phyloP scores from a whole-genome alignment of 1,284 basidiomycete genomes.

The Stereum hirsutum region DNA sequence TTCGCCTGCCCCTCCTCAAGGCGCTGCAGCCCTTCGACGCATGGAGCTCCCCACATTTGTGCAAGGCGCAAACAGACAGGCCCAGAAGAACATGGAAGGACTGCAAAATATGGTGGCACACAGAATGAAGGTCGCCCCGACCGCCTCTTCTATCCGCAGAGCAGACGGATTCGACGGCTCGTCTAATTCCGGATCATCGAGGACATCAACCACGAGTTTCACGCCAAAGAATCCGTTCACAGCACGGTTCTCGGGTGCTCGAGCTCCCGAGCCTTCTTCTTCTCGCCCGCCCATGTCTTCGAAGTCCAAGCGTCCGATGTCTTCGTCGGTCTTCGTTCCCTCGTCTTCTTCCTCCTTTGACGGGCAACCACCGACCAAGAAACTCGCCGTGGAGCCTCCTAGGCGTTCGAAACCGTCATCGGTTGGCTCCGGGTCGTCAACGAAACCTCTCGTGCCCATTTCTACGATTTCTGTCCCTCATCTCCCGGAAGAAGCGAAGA shows the following conservation, averaged over 20 bases:
- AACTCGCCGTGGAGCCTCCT: too few relatives aligned
- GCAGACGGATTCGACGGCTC: slow-evolving; percentile 2
- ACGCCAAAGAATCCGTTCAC: too few relatives aligned
- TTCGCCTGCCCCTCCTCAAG: slow-evolving; percentile 1
- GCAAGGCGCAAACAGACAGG: slow-evolving; percentile 2
- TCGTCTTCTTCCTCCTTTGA: too few relatives aligned
- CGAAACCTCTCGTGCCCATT: slow-evolving; percentile 27
- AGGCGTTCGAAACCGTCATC: too few relatives aligned
- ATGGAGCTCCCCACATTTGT: neutral
- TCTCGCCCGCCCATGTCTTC: too few relatives aligned
- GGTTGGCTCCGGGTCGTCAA: slow-evolving; percentile 5
- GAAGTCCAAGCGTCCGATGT: too few relatives aligned
- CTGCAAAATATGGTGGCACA: slow-evolving; percentile 8
- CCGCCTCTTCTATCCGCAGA: neutral
- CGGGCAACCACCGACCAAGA: too few relatives aligned
- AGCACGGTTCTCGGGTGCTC: too few relatives aligned
- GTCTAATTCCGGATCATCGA: too few relatives aligned
- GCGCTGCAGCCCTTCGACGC: neutral
- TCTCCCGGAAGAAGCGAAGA: slow-evolving; percentile 6
- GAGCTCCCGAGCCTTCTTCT: too few relatives aligned
- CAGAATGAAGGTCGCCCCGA: neutral
- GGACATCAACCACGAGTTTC: too few relatives aligned
- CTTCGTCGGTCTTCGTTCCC: too few relatives aligned
- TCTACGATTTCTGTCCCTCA: slow-evolving; percentile 20
- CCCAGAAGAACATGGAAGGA: neutral